Evolutionary conservation across 2,329 filamentous ascomycete species (phyloP).

Genomic region (Botrytis squamosa): DNA sequence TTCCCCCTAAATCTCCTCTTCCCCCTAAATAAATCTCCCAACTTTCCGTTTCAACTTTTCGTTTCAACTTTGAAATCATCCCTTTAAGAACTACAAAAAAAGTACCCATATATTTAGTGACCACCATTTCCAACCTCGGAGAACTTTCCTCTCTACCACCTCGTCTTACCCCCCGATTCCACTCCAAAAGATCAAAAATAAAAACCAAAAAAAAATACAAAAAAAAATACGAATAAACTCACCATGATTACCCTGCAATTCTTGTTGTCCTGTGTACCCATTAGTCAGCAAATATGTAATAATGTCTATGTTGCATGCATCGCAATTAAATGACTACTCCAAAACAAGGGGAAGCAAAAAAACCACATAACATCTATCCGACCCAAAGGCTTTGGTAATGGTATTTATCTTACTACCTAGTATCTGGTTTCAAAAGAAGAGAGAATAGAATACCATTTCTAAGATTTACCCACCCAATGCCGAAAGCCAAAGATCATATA

Average conservation of each 20-base stretch:
- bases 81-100: too few relatives aligned
- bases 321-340: not conserved
- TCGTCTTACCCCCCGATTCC: too few relatives aligned
- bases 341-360: not conserved
- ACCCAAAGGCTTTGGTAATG: not conserved
- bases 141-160: too few relatives aligned
- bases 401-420: not conserved
- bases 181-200: too few relatives aligned
- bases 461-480: not conserved
- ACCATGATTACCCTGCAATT: not conserved
- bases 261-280: not conserved
- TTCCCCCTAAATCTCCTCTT: too few relatives aligned
- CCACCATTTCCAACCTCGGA: not conserved
- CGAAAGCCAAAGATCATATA: not conserved
- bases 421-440: not conserved
- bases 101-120: too few relatives aligned
- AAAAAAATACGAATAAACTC: not conserved
- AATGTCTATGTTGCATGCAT: not conserved
- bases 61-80: too few relatives aligned
- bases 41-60: too few relatives aligned
- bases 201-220: too few relatives aligned
- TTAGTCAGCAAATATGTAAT: slow-evolving; percentile 15
- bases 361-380: not conserved
- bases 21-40: too few relatives aligned
- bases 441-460: not conserved